phyloP scores from a whole-genome alignment of 2,329 filamentous ascomycete species.

The Echinosphaeria canescens region DNA sequence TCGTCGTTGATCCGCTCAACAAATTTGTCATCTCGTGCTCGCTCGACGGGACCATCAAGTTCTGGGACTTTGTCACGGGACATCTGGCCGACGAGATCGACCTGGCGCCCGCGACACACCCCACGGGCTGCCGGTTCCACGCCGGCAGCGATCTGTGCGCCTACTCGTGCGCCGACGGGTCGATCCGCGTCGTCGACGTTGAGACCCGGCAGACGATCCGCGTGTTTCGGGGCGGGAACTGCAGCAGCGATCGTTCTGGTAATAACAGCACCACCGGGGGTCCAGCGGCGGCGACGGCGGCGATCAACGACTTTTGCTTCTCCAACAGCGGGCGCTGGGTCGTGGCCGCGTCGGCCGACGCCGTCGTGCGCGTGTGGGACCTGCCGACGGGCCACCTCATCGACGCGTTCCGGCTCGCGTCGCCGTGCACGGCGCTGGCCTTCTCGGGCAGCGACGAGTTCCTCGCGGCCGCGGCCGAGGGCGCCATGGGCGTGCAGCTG shows the following conservation, averaged over 20 bases:
- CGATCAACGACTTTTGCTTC: slow-evolving; percentile 74
- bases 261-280: slow-evolving; percentile 90
- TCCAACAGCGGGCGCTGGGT: slow-evolving; percentile 91
- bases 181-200: slow-evolving; percentile 74
- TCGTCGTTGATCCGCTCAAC: slow-evolving; percentile 80
- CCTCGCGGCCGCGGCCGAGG: slow-evolving; percentile 71
- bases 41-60: slow-evolving; percentile 83
- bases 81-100: slow-evolving; percentile 60
- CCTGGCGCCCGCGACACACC: slow-evolving; percentile 58
- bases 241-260: slow-evolving; percentile 54
- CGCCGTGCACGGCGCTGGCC: slow-evolving; percentile 61
- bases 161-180: slow-evolving; percentile 73
- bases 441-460: slow-evolving; percentile 88
- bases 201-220: slow-evolving; percentile 79
- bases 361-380: slow-evolving; percentile 76
- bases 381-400: slow-evolving; percentile 89
- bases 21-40: slow-evolving; percentile 70
- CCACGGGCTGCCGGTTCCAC: slow-evolving; percentile 64
- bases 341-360: slow-evolving; percentile 66
- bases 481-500: slow-evolving; percentile 70
- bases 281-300: slow-evolving; percentile 74
- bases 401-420: slow-evolving; percentile 66
- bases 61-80: slow-evolving; percentile 89
- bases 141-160: slow-evolving; percentile 68
- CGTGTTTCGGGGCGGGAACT: slow-evolving; percentile 71